phyloP scores from a whole-genome alignment of 2,329 filamentous ascomycete genomes.

The Xylaria sp. region DNA sequence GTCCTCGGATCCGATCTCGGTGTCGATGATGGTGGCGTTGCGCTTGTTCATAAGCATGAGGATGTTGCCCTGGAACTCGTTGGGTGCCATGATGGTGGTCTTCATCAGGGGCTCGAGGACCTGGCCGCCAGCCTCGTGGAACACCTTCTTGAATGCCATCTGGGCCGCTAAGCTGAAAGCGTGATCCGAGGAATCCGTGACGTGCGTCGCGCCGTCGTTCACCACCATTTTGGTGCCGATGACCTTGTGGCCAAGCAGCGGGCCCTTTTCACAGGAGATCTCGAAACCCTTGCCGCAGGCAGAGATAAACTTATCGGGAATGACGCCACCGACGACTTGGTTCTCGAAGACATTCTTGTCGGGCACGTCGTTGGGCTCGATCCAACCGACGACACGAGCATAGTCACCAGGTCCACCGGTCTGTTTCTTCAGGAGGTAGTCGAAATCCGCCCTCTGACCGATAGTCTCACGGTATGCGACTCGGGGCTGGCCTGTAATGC shows the following conservation, averaged over 20 bases:
- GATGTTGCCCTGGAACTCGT: conserved; percentile 97
- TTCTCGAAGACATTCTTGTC: conserved; percentile 86
- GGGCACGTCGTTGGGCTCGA: conserved; percentile 83
- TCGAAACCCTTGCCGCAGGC: conserved; percentile 97
- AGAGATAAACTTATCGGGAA: conserved; percentile 94
- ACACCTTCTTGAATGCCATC: conserved; percentile 95
- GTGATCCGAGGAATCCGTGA: conserved; percentile 97
- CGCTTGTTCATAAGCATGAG: conserved; percentile 97
- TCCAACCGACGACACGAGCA: conserved; percentile 88
- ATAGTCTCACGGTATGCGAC: conserved; percentile 98
- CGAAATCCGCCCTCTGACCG: conserved; percentile 81
- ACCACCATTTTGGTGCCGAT: conserved; percentile 91
- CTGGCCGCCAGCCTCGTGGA: conserved; percentile 80
- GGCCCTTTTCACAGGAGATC: conserved; percentile 83
- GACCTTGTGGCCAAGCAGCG: conserved; percentile 91
- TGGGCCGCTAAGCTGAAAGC: conserved; percentile 95
- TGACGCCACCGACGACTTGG: conserved; percentile 87
- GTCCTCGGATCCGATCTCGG: conserved; percentile 91
- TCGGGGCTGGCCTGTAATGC: conserved; percentile 93
- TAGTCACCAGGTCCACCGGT: conserved; percentile 95
- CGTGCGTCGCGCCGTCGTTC: conserved; percentile 96
- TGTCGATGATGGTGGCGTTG: conserved; percentile 93
- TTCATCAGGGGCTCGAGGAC: conserved; percentile 98
- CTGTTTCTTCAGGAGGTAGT: conserved; percentile 95
- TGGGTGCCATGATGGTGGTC: conserved; percentile 93